Conservation (phyloP, 768 basidiomycete species). For the Tulasnella sp. region DNA sequence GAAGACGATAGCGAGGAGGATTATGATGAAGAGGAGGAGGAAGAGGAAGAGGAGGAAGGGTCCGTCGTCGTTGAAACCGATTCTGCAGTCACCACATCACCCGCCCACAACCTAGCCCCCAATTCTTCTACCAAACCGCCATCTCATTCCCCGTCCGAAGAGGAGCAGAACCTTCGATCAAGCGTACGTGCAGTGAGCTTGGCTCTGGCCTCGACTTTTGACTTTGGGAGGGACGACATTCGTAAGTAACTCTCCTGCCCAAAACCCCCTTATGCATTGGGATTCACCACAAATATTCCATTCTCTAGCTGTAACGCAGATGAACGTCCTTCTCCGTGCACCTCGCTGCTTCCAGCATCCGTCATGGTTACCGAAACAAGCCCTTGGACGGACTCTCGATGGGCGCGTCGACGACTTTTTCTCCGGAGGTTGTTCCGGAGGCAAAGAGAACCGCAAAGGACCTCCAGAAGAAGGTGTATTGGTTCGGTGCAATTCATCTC, state of each 20-base stretch:
- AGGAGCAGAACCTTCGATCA: background rate
- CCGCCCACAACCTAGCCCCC: background rate
- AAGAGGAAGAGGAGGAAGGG: background rate
- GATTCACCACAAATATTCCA: background rate
- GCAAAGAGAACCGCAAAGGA: background rate
- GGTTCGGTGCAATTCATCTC: background rate
- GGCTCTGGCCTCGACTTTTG: background rate
- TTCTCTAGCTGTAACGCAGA: slow-evolving; percentile 15
- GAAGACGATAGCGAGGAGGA: background rate
- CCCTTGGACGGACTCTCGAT: slow-evolving; percentile 6
- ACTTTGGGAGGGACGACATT: slow-evolving; percentile 15
- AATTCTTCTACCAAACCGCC: background rate
- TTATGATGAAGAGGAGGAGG: background rate
- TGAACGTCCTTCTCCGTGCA: slow-evolving; percentile 20
- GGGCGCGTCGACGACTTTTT: background rate
- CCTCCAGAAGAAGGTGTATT: slow-evolving; percentile 8
- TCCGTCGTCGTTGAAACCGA: background rate
- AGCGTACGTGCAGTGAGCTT: background rate
- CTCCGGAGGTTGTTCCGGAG: background rate
- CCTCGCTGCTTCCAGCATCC: slow-evolving; percentile 23
- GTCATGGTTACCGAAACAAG: slow-evolving; percentile 22
- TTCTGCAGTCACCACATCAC: background rate
- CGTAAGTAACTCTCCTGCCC: background rate
- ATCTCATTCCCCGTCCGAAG: background rate
- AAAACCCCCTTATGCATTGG: background rate